Evolutionary conservation across 345 rosid genomes (phyloP).

Genomic region (Noccaea bulbosa): DNA sequence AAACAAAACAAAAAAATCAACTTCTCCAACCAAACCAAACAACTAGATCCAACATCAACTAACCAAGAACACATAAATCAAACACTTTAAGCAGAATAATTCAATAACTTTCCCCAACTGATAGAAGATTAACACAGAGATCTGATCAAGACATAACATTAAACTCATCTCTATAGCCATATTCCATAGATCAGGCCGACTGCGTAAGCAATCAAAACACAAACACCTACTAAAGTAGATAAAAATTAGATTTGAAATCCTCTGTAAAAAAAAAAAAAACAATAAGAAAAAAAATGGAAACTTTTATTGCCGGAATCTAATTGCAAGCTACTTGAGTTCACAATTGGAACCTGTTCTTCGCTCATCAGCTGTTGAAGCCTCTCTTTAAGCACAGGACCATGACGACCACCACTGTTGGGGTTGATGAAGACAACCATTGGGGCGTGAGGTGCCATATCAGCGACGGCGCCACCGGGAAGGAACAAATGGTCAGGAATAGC

Average conservation of each 20-base stretch:
- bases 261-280: neutral
- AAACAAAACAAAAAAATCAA: slow-evolving; percentile 6
- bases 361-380: slow-evolving; percentile 82
- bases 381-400: slow-evolving; percentile 78
- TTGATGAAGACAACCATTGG: slow-evolving; percentile 88
- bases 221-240: slow-evolving; percentile 13
- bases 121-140: neutral
- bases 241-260: neutral
- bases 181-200: neutral
- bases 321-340: neutral
- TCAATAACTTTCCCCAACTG: neutral
- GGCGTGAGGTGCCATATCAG: slow-evolving; percentile 59
- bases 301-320: neutral
- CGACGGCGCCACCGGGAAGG: slow-evolving; percentile 42
- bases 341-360: slow-evolving; percentile 66
- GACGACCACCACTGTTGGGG: slow-evolving; percentile 83
- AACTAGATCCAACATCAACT: slow-evolving; percentile 32
- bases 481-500: slow-evolving; percentile 45
- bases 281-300: neutral
- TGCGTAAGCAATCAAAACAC: slow-evolving; percentile 8
- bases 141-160: slow-evolving; percentile 12
- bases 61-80: slow-evolving; percentile 8
- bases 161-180: neutral
- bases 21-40: slow-evolving; percentile 3
- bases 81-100: neutral